These are phyloP conservation scores for Aciculosporium take DNA, from an alignment of 2,329 filamentous ascomycete species.

Conservation along the genomic window DNA sequence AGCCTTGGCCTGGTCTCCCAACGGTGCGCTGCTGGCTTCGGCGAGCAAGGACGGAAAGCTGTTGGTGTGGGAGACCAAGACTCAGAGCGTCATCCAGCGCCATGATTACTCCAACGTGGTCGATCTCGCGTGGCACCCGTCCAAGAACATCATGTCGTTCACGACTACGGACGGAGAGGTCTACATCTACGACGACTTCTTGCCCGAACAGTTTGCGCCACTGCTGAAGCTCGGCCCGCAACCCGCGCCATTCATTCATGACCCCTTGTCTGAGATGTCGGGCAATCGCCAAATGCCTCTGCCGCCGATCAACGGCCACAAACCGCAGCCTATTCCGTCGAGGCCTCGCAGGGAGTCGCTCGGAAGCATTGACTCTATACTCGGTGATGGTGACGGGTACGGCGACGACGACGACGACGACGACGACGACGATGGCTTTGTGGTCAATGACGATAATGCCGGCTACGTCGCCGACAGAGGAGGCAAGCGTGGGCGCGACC, in stretches of 20 bases:
- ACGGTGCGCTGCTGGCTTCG: constrained; percentile 72
- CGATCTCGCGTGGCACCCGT: constrained; percentile 81
- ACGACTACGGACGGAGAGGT: constrained; percentile 87
- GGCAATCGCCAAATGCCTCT: constrained; percentile 45
- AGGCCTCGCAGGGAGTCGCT: constrained; percentile 47
- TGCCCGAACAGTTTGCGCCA: constrained; percentile 42
- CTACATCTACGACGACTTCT: constrained; percentile 68
- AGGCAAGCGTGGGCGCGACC: constrained; percentile 35
- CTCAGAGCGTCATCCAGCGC: constrained; percentile 65
- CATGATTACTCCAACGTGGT: constrained; percentile 74
- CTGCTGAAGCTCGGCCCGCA: constrained; percentile 48
- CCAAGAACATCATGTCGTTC: constrained; percentile 76
- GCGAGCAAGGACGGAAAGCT: constrained; percentile 56
- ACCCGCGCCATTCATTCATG: constrained; percentile 73
- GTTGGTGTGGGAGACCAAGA: constrained; percentile 77
- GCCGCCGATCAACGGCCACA: constrained; percentile 36
- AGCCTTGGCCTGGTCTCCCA: constrained; percentile 82
- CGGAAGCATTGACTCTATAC: constrained; percentile 72
- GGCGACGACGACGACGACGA: constrained; percentile 47
- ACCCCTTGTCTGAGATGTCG: constrained; percentile 56
- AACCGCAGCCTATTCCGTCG: constrained; percentile 31
- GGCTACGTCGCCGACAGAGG: constrained; percentile 55
- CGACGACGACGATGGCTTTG: constrained; percentile 80
- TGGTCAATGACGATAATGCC: constrained; percentile 88
- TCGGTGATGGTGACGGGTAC: constrained; percentile 42